Conservation (phyloP, 2,329 filamentous ascomycete genomes). For the Endocalyx cinctus region DNA sequence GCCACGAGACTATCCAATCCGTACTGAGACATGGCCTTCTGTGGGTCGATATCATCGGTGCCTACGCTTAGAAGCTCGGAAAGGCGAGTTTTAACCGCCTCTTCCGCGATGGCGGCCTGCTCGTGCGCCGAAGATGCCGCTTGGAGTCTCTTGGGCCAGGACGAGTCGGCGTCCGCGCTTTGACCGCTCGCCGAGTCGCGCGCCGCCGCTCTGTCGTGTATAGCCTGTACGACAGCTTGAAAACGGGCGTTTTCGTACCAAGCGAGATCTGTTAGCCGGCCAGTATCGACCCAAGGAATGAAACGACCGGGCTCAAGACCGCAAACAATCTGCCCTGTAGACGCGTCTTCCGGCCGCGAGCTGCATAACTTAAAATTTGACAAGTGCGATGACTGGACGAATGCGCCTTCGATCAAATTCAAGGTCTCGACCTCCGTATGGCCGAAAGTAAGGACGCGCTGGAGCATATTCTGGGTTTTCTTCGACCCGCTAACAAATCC, state of each 20-base stretch:
- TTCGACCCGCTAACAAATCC: slow-evolving; percentile 27
- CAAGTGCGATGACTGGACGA: too few species aligned
- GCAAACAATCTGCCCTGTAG: slow-evolving; percentile 3
- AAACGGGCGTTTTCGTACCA: slow-evolving; percentile 7
- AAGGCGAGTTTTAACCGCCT: slow-evolving; percentile 1
- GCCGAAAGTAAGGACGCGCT: too few species aligned
- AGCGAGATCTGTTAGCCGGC: slow-evolving; percentile 1
- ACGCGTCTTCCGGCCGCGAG: too few species aligned
- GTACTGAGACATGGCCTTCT: too few species aligned
- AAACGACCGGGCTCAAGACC: slow-evolving; percentile 6
- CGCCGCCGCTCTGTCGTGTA: background rate
- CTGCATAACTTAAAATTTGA: too few species aligned
- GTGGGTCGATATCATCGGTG: slow-evolving; percentile 4
- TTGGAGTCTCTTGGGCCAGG: slow-evolving; percentile 1
- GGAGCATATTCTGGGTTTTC: too few species aligned
- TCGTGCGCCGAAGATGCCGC: slow-evolving; percentile 1
- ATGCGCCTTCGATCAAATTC: slow-evolving; percentile 12
- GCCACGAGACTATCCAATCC: too few species aligned
- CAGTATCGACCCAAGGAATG: slow-evolving; percentile 2
- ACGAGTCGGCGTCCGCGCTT: background rate
- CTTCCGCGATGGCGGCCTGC: slow-evolving; percentile 2
- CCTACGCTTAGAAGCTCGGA: slow-evolving; percentile 4
- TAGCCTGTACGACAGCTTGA: slow-evolving; percentile 3
- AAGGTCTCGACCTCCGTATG: slow-evolving; percentile 16
- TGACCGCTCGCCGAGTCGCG: background rate